Evolutionary conservation across 2,329 filamentous ascomycete species (phyloP).

Genomic region (Orbilia brochopaga): DNA sequence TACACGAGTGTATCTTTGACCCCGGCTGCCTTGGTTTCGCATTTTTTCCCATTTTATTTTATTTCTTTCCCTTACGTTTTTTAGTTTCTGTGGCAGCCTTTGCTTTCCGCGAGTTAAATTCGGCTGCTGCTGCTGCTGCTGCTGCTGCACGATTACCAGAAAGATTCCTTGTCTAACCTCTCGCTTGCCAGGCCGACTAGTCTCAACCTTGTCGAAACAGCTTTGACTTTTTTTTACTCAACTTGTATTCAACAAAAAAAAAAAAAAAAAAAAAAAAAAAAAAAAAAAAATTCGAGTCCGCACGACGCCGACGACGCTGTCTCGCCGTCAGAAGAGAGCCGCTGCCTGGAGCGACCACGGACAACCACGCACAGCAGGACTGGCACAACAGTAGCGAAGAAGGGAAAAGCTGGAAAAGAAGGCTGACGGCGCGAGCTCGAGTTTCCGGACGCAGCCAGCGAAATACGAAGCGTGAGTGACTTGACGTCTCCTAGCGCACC

Average conservation of each 20-base stretch:
- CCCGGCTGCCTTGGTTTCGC: conserved; percentile 12
- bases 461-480: conserved; percentile 48
- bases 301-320: conserved; percentile 29
- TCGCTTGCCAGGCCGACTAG: conserved; percentile 38
- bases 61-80: no score
- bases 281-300: conserved; percentile 2
- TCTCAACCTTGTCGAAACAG: conserved; percentile 27
- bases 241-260: no score
- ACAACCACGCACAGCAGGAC: not conserved
- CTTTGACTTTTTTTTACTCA: conserved; percentile 11
- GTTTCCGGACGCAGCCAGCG: conserved; percentile 17
- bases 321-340: conserved; percentile 14
- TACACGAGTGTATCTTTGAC: conserved; percentile 31
- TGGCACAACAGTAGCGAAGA: no score
- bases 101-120: conserved; percentile 15
- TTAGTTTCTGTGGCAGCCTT: not conserved
- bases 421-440: conserved; percentile 25
- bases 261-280: conserved; percentile 1
- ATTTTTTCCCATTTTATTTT: conserved; percentile 3
- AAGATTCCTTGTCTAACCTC: conserved; percentile 38
- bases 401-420: no score
- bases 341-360: conserved; percentile 11
- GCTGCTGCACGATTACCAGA: conserved; percentile 11
- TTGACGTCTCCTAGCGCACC: conserved; percentile 23
- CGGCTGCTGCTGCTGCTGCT: no score